phyloP scores from a whole-genome alignment of 192 early-diverging fungal genomes.

The Spinellus fusiger region DNA sequence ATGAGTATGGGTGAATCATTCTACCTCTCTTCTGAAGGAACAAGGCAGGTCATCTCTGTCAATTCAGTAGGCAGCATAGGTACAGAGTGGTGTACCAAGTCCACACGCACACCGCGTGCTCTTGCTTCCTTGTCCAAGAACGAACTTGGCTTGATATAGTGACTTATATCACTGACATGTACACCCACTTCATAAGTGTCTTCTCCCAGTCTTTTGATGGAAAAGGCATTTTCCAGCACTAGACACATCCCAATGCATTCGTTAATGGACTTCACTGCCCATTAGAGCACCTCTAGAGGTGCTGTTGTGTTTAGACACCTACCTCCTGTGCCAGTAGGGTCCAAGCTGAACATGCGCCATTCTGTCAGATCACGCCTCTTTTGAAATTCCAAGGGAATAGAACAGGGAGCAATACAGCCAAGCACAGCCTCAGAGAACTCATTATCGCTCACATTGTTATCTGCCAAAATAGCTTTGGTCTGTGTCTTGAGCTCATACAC shows the following conservation, averaged over 20 bases:
- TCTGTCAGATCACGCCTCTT: conserved; percentile 66
- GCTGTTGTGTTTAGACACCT: too few relatives aligned
- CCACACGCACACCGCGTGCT: conserved; percentile 85
- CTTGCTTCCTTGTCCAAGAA: conserved; percentile 93
- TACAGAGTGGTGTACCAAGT: conserved; percentile 94
- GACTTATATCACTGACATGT: conserved; percentile 92
- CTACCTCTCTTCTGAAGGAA: conserved; percentile 69
- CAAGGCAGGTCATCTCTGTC: conserved; percentile 91
- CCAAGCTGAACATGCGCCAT: conserved; percentile 78
- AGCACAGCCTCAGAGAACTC: conserved; percentile 69
- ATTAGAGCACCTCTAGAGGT: too few relatives aligned
- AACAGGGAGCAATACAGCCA: conserved; percentile 72
- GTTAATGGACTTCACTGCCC: too few relatives aligned
- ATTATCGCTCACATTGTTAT: conserved; percentile 66
- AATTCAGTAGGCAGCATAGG: conserved; percentile 94
- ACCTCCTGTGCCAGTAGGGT: conserved; percentile 73
- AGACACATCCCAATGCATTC: neutral
- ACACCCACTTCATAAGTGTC: conserved; percentile 72
- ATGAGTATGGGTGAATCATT: neutral
- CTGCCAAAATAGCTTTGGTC: conserved; percentile 70
- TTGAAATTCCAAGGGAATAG: conserved; percentile 54
- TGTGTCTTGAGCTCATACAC: conserved; percentile 75
- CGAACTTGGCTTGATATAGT: conserved; percentile 90
- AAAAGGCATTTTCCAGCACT: conserved; percentile 73
- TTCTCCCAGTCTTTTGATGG: conserved; percentile 52